A percentile compares a stretch with the other conserved stretches of the same genome.
Conservation (phyloP, 2,329 filamentous ascomycete species). For the Cladophialophora yegresii region DNA sequence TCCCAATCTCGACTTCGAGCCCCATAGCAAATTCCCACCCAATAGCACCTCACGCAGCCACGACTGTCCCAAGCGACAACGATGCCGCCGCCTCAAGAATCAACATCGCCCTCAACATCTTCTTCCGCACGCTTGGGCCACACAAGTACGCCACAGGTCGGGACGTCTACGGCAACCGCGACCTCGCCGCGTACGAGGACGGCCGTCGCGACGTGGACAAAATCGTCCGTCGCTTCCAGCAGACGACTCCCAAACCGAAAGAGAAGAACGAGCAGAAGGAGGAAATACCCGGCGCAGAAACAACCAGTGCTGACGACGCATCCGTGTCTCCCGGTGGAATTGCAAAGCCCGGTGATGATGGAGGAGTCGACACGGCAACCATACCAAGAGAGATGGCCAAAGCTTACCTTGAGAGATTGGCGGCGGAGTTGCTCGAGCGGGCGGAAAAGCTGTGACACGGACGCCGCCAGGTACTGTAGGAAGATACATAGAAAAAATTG, state of each 20-base stretch:
- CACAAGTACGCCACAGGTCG: conserved; percentile 69
- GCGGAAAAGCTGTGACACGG: conserved; percentile 29
- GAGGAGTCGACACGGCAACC: background rate
- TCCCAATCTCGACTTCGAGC: background rate
- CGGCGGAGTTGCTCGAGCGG: conserved; percentile 61
- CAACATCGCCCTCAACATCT: conserved; percentile 84
- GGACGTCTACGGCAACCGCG: conserved; percentile 86
- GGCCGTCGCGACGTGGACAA: conserved; percentile 70
- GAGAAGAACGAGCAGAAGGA: background rate
- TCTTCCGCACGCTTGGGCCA: conserved; percentile 70
- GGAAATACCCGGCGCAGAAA: background rate
- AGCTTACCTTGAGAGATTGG: conserved; percentile 75
- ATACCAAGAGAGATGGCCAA: conserved; percentile 66
- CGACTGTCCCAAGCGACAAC: background rate
- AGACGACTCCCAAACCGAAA: background rate
- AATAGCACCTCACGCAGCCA: background rate
- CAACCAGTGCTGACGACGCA: too few species aligned
- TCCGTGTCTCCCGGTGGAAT: background rate
- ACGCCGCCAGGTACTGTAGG: background rate
- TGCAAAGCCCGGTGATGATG: background rate
- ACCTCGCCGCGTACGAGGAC: conserved; percentile 81
- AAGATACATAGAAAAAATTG: too few species aligned
- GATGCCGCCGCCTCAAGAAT: conserved; percentile 38
- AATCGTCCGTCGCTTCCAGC: conserved; percentile 50
- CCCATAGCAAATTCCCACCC: conserved; percentile 25